A percentile compares a stretch with the other conserved stretches of the same genome.
These are phyloP conservation scores for Scheffersomyces parashehatae DNA, from an alignment of 1,139 yeast species.

Conservation along the genomic window DNA sequence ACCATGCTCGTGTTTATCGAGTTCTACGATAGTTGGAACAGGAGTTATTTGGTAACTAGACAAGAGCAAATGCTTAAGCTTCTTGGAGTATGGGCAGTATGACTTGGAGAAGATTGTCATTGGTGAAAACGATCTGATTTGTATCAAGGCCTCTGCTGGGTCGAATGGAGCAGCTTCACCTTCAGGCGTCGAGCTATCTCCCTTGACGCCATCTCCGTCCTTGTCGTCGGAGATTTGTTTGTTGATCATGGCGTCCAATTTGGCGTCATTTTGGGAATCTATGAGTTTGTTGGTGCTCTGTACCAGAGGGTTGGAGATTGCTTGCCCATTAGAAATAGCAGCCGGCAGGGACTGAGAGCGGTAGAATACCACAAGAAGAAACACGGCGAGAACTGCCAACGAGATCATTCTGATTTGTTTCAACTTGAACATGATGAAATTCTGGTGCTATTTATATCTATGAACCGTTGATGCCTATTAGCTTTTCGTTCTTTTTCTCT, in stretches of 20 bases:
- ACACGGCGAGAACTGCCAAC: slow-evolving; percentile 14
- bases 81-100: slow-evolving; percentile 73
- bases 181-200: not conserved
- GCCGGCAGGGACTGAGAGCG: slow-evolving; percentile 7
- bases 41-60: slow-evolving; percentile 74
- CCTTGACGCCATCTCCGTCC: not conserved
- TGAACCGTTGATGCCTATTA: too few species aligned
- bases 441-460: not conserved
- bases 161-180: slow-evolving; percentile 38
- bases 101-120: slow-evolving; percentile 72
- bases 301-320: not conserved
- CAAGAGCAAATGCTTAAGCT: slow-evolving; percentile 63
- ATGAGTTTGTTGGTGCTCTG: slow-evolving; percentile 20
- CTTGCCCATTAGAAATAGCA: slow-evolving; percentile 1
- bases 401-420: slow-evolving; percentile 21
- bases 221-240: slow-evolving; percentile 25
- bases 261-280: slow-evolving; percentile 36
- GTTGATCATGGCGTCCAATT: slow-evolving; percentile 42
- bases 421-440: slow-evolving; percentile 14
- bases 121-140: slow-evolving; percentile 64
- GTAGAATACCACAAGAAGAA: slow-evolving; percentile 17
- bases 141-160: slow-evolving; percentile 60
- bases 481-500: too few species aligned
- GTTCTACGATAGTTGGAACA: slow-evolving; percentile 69
- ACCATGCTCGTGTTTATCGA: slow-evolving; percentile 77